Evolutionary conservation across 2,329 filamentous ascomycete species (phyloP), one percentile per base, ranked within the genome.

Genomic region (Fusarium oligoseptatum): DNA sequence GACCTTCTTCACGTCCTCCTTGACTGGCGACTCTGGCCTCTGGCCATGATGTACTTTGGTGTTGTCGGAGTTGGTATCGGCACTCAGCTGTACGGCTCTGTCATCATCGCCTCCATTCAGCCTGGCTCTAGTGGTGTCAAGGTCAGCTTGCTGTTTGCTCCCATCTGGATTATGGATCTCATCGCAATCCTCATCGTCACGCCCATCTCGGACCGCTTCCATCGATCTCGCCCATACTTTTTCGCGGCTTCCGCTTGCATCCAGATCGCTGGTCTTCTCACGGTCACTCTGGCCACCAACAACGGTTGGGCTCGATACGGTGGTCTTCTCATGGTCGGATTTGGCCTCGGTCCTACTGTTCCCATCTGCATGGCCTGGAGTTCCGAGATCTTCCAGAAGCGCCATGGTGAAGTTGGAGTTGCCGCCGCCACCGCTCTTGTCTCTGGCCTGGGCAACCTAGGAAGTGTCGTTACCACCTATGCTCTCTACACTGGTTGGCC

Each of bases 301-400:
- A 91, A 92, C 76, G 91, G 92, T 41, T 98, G 95, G 94, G 92
- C 94, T 2, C 91, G 95, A 48, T 98, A 98, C 80, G 94, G 93
- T 57, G 95, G 95, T 5, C 89, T 98, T n/a, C 85, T 98, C 60
- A 92, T 98, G 84, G 93, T 98, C 39, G 95, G 95, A 6, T 97
- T 97, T 79, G 95, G 95, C 0, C 91, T 98, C 2, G 95, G 95
- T 1, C 95, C 95, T 4, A 97, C 95, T 0, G 95, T 97, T 1
- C 95, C 95, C 12, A 96, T 96, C 79, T 96, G 94, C 82, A 98
- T 98, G 95, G 93, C 95, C 39, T 97, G 95, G 95, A 95, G 94
- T 36, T 94, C 92, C 72, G 94, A 97, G 83, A 93, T 97, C 79
- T 98, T 98, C 86, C 95, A 97, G 84, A 89, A 90, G 36, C 92